A percentile compares a stretch with the other conserved stretches of the same genome.
These are phyloP conservation scores for Kandelia obovata DNA, from an alignment of 345 rosid genomes.

Conservation along the genomic window DNA sequence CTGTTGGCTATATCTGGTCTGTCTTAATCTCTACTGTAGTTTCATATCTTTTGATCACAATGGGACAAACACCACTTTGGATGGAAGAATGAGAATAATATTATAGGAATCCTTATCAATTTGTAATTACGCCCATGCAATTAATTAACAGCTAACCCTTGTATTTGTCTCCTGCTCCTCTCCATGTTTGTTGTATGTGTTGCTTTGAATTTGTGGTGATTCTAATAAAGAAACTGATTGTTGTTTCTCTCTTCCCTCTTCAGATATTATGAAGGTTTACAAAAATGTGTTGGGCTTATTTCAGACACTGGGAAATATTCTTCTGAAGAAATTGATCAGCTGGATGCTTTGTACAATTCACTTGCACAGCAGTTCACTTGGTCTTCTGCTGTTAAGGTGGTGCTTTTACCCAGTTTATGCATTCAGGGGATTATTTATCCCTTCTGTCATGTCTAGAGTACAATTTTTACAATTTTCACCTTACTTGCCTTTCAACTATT, in stretches of 20 bases:
- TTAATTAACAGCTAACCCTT: not conserved
- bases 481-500: not conserved
- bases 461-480: not conserved
- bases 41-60: too few relatives aligned
- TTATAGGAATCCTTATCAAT: too few relatives aligned
- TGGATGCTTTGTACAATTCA: conserved; percentile 73
- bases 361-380: conserved; percentile 61
- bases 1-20: too few relatives aligned
- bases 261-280: conserved; percentile 90
- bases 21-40: too few relatives aligned
- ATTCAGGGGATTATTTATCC: not conserved
- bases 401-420: conserved; percentile 9
- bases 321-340: conserved; percentile 63
- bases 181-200: not conserved
- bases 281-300: conserved; percentile 62
- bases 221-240: not conserved
- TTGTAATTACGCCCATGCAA: not conserved
- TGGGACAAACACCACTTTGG: too few relatives aligned
- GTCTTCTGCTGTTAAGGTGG: conserved; percentile 97
- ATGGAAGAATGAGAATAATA: too few relatives aligned
- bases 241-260: not conserved
- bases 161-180: not conserved
- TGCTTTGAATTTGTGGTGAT: not conserved
- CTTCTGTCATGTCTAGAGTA: not conserved
- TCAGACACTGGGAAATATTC: conserved; percentile 60